phyloP scores from a whole-genome alignment of 441 rosid species.

The Brassica balearica region DNA sequence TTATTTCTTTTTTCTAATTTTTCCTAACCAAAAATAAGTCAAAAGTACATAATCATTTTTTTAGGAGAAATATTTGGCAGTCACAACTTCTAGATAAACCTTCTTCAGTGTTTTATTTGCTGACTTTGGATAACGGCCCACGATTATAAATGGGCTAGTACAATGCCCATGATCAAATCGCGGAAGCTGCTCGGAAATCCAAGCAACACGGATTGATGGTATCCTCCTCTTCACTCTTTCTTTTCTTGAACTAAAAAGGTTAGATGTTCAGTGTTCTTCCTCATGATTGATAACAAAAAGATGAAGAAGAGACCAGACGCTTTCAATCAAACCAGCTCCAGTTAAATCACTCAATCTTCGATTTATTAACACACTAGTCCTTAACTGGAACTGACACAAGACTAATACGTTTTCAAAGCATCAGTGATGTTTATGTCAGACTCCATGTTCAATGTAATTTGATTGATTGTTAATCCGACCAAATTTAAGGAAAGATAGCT shows the following conservation, averaged over 20 bases:
- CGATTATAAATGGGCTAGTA: background rate
- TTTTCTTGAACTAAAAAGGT: background rate
- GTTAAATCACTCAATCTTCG: background rate
- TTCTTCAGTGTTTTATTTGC: no score
- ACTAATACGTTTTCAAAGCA: background rate
- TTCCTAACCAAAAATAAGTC: no score
- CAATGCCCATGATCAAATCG: background rate
- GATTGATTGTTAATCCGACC: no score
- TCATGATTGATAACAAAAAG: background rate
- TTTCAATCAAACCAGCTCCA: conserved; percentile 1
- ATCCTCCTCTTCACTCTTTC: background rate
- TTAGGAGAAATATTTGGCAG: no score
- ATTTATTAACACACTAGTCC: background rate
- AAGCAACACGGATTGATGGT: background rate
- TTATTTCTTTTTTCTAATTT: no score
- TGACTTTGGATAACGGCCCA: background rate
- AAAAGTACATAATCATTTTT: no score
- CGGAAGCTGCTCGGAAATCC: background rate
- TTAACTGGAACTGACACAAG: background rate
- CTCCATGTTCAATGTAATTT: background rate
- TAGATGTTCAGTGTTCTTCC: background rate
- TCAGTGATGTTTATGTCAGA: background rate
- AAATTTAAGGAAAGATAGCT: background rate
- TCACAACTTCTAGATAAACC: no score
- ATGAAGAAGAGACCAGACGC: background rate